phyloP scores from a whole-genome alignment of 495 filamentous ascomycete genomes.

The Hyaloscypha finlandica region DNA sequence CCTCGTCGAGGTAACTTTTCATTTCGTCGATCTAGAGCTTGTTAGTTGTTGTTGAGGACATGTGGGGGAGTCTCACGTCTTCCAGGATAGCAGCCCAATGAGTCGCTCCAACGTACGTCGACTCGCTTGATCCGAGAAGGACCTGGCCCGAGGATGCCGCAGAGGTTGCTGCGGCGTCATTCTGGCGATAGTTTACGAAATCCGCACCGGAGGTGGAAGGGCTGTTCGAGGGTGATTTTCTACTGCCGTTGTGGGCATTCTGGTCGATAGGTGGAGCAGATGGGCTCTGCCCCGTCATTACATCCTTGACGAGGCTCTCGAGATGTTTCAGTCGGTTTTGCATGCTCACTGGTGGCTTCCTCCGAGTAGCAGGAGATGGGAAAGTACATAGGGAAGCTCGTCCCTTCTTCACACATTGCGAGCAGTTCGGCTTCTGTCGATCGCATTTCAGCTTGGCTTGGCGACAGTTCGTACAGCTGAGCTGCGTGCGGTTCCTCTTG shows the following conservation, averaged over 20 bases:
- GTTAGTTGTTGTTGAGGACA: constrained; percentile 38
- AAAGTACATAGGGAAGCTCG: constrained; percentile 45
- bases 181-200: background rate
- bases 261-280: constrained; percentile 26
- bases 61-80: constrained; percentile 34
- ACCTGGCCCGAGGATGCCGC: constrained; percentile 23
- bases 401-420: constrained; percentile 47
- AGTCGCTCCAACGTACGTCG: constrained; percentile 51
- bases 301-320: constrained; percentile 49
- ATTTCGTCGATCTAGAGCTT: constrained; percentile 35
- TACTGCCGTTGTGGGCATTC: constrained; percentile 37
- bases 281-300: constrained; percentile 21
- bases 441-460: constrained; percentile 31
- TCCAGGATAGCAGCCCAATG: constrained; percentile 61
- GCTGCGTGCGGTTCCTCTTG: constrained; percentile 27
- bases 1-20: constrained; percentile 36
- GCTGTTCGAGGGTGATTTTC: constrained; percentile 20
- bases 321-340: constrained; percentile 53
- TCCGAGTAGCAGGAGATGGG: constrained; percentile 45
- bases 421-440: constrained; percentile 26
- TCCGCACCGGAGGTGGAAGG: constrained; percentile 13
- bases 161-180: background rate
- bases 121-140: constrained; percentile 23
- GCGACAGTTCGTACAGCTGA: constrained; percentile 28
- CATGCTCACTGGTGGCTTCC: constrained; percentile 45